Conservation (phyloP, 352 stramenopile genomes). For the Globisporangium recalcitrans region DNA sequence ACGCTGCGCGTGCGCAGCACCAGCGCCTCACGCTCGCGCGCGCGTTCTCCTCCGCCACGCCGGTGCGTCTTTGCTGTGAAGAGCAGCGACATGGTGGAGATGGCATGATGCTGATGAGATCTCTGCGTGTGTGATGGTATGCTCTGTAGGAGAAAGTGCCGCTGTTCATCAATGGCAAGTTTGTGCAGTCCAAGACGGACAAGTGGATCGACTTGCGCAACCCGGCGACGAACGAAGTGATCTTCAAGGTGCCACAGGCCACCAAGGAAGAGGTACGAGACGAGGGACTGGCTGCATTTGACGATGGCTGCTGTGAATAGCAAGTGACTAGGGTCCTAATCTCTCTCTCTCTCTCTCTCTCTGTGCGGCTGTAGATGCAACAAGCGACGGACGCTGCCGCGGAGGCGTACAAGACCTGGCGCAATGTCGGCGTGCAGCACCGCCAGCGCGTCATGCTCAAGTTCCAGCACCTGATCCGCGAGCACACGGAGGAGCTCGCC, state of each 20-base stretch:
- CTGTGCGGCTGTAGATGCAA: constrained; percentile 57
- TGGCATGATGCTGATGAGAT: not conserved
- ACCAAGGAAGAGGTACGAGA: constrained; percentile 73
- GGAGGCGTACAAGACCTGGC: constrained; percentile 91
- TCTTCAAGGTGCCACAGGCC: constrained; percentile 82
- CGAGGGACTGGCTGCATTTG: not conserved
- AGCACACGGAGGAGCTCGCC: constrained; percentile 93
- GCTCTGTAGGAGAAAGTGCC: constrained; percentile 52
- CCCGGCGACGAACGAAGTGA: constrained; percentile 88
- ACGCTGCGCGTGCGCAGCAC: constrained; percentile 12
- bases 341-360: not conserved
- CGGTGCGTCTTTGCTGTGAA: constrained; percentile 18
- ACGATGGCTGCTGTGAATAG: not conserved
- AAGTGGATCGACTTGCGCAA: constrained; percentile 92
- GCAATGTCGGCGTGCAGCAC: constrained; percentile 90
- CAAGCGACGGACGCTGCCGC: constrained; percentile 69
- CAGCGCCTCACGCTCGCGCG: constrained; percentile 17
- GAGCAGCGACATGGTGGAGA: not conserved
- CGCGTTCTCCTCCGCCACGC: constrained; percentile 34
- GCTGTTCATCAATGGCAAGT: constrained; percentile 92
- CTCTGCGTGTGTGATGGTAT: constrained; percentile 1
- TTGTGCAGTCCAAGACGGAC: constrained; percentile 86
- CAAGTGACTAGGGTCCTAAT: not conserved
- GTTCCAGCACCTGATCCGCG: constrained; percentile 92
- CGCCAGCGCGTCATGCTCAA: constrained; percentile 95